phyloP scores from a whole-genome alignment of 169 alveolate species.

The Theileria equi region DNA sequence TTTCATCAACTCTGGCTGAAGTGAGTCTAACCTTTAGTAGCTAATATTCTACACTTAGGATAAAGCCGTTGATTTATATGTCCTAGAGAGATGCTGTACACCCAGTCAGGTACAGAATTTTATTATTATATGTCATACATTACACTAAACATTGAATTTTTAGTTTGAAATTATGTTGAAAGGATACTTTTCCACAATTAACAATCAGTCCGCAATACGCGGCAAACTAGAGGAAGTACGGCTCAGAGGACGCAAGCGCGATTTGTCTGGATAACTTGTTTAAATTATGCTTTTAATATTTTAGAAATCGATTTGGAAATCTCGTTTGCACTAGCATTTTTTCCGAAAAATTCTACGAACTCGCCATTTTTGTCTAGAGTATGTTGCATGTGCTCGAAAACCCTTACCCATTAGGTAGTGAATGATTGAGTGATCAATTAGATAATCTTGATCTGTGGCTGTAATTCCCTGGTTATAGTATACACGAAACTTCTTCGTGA shows the following conservation, averaged over 20 bases:
- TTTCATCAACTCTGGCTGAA: conserved; percentile 67
- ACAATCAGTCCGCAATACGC: background rate
- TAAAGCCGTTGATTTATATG: conserved; percentile 76
- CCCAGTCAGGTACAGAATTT: conserved; percentile 25
- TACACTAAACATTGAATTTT: background rate
- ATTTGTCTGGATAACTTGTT: conserved; percentile 58
- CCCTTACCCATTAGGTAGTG: conserved; percentile 78
- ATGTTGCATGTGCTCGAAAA: background rate
- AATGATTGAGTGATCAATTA: conserved; percentile 86
- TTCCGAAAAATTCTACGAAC: conserved; percentile 85
- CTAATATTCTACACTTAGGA: conserved; percentile 40
- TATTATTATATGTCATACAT: too few relatives aligned
- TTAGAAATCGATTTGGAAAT: conserved; percentile 63
- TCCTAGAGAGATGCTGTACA: conserved; percentile 64
- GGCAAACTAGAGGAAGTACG: conserved; percentile 61
- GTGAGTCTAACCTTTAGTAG: conserved; percentile 36
- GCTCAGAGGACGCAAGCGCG: conserved; percentile 73
- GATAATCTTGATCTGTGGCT: conserved; percentile 70
- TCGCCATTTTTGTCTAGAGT: conserved; percentile 76
- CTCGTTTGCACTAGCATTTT: conserved; percentile 81
- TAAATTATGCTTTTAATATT: conserved; percentile 16
- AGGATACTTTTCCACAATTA: conserved; percentile 15
- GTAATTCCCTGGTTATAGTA: conserved; percentile 67
- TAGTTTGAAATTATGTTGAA: conserved; percentile 33
- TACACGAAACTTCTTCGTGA: conserved; percentile 71